Evolutionary conservation across 441 rosid species (phyloP).

Genomic region (Croton setiger): DNA sequence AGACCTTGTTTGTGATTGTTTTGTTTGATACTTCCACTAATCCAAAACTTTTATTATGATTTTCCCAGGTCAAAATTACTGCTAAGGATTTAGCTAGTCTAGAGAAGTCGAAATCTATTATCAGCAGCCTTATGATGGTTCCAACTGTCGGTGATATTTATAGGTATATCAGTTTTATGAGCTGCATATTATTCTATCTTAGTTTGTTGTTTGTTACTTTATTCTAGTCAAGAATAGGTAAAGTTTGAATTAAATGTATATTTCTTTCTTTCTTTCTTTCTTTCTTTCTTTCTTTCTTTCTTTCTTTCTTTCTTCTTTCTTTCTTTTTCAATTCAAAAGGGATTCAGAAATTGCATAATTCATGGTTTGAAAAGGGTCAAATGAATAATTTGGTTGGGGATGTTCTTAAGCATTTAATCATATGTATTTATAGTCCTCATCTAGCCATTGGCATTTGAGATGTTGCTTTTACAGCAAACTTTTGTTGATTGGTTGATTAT

Average conservation of each 20-base stretch:
- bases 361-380: background rate
- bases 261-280: background rate
- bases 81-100: constrained; percentile 77
- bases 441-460: constrained; percentile 8
- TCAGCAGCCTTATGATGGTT: constrained; percentile 77
- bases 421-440: constrained; percentile 1
- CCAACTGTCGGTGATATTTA: constrained; percentile 86
- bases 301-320: background rate
- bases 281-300: background rate
- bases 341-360: background rate
- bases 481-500: constrained; percentile 16
- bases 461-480: background rate
- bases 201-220: background rate
- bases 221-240: background rate
- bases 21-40: constrained; percentile 19
- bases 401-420: background rate
- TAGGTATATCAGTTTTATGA: constrained; percentile 43
- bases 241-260: background rate
- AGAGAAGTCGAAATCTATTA: constrained; percentile 80
- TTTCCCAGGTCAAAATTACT: constrained; percentile 81
- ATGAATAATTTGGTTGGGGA: background rate
- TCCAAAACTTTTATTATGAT: constrained; percentile 18
- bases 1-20: constrained; percentile 20
- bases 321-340: background rate
- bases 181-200: background rate